A percentile compares a stretch with the other conserved stretches of the same genome.
Evolutionary conservation across 345 rosid genomes (phyloP).

Genomic region (Lepidium didymum): DNA sequence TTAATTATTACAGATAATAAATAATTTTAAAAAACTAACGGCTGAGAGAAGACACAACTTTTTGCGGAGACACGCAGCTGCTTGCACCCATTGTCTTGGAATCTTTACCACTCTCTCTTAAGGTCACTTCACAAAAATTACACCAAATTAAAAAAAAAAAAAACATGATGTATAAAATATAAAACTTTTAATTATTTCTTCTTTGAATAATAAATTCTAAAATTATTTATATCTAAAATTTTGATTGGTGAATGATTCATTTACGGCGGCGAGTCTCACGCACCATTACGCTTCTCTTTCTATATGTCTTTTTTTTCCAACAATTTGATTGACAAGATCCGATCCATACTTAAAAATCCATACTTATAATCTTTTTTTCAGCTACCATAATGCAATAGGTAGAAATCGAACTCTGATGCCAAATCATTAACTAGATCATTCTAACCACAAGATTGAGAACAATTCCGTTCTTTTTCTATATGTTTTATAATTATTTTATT

Average conservation of each 20-base stretch:
- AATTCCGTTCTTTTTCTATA: neutral
- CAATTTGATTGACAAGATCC: too few species aligned
- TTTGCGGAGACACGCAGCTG: slow-evolving; percentile 99
- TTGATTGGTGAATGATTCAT: slow-evolving; percentile 1
- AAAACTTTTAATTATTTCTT: too few species aligned
- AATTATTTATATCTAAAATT: neutral
- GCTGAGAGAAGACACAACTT: slow-evolving; percentile 52
- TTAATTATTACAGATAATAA: neutral
- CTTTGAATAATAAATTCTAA: too few species aligned
- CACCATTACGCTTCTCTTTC: neutral
- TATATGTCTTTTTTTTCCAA: neutral
- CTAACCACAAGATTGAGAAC: too few species aligned
- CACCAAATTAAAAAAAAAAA: neutral
- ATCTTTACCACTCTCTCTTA: slow-evolving; percentile 32
- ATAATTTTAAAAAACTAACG: slow-evolving; percentile 41
- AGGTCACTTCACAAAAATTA: slow-evolving; percentile 10
- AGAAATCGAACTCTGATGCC: too few species aligned
- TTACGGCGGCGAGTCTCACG: slow-evolving; percentile 29
- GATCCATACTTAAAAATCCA: too few species aligned
- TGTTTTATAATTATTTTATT: neutral
- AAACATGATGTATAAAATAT: neutral
- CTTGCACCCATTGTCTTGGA: slow-evolving; percentile 73
- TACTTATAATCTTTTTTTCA: too few species aligned
- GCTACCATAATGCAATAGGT: too few species aligned
- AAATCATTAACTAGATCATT: too few species aligned